phyloP scores from a whole-genome alignment of 73 alveolate genomes.

The Paraurostyla sp. region DNA sequence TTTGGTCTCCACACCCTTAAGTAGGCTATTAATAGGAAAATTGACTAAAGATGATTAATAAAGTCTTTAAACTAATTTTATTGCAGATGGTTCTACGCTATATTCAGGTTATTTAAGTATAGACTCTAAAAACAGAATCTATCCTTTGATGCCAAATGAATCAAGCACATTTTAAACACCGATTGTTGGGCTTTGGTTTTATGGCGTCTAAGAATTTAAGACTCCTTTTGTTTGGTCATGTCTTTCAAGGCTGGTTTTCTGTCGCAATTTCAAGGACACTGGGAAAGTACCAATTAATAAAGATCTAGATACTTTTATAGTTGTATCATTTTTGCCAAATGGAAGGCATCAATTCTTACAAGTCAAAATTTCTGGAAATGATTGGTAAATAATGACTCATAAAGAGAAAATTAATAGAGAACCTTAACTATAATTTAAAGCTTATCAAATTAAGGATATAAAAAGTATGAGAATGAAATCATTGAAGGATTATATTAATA shows the following conservation, averaged over 20 bases:
- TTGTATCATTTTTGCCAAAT: neutral
- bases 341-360: neutral
- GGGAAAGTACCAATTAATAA: constrained; percentile 18
- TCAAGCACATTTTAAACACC: neutral
- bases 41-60: neutral
- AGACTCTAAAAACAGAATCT: constrained; percentile 7
- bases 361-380: neutral
- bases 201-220: constrained; percentile 5
- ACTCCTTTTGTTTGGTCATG: constrained; percentile 37
- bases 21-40: constrained; percentile 11
- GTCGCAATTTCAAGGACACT: constrained; percentile 17
- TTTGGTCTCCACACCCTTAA: constrained; percentile 28
- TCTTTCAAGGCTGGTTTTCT: constrained; percentile 1
- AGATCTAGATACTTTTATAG: neutral
- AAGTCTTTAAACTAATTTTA: neutral
- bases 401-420: constrained; percentile 22
- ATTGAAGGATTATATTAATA: neutral
- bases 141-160: constrained; percentile 57
- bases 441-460: neutral
- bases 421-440: constrained; percentile 16
- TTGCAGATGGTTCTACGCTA: neutral
- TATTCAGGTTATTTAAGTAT: constrained; percentile 43
- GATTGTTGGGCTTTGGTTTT: constrained; percentile 48
- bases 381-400: neutral
- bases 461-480: neutral